Conservation (phyloP, 306 rosid species). For the Castanea mollissima region DNA sequence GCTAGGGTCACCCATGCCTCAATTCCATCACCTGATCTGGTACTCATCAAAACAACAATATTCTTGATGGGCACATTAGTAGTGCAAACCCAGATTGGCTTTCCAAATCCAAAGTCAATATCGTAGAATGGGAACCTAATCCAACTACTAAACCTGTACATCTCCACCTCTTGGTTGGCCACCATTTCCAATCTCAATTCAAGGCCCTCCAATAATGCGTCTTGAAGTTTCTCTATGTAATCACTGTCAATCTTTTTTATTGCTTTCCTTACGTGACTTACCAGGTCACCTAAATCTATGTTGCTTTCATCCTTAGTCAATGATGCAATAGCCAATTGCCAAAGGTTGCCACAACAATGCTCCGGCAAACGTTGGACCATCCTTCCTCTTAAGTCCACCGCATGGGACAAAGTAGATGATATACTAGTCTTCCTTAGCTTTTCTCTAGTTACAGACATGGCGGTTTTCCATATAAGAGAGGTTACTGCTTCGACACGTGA, state of each 20-base stretch:
- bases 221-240: conserved; percentile 7
- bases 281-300: not conserved
- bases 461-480: conserved; percentile 13
- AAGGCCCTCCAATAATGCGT: not conserved
- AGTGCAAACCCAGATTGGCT: conserved; percentile 20
- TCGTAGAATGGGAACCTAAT: conserved; percentile 10
- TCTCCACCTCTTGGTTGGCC: not conserved
- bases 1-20: not conserved
- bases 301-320: not conserved
- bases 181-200: not conserved
- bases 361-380: conserved; percentile 19
- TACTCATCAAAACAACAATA: conserved; percentile 5
- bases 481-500: conserved; percentile 22
- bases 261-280: conserved; percentile 3
- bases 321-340: conserved; percentile 9
- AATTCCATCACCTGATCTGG: conserved; percentile 1
- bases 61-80: conserved; percentile 10
- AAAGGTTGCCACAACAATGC: conserved; percentile 8
- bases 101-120: conserved; percentile 25
- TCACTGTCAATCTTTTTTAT: not conserved
- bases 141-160: conserved; percentile 22
- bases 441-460: not conserved
- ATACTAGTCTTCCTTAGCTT: not conserved
- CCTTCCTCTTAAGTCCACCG: conserved; percentile 11
- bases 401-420: conserved; percentile 3